Evolutionary conservation across 2,329 filamentous ascomycete species (phyloP), one percentile per base, ranked within the genome.

Genomic region (Aspergillus japonicus): DNA sequence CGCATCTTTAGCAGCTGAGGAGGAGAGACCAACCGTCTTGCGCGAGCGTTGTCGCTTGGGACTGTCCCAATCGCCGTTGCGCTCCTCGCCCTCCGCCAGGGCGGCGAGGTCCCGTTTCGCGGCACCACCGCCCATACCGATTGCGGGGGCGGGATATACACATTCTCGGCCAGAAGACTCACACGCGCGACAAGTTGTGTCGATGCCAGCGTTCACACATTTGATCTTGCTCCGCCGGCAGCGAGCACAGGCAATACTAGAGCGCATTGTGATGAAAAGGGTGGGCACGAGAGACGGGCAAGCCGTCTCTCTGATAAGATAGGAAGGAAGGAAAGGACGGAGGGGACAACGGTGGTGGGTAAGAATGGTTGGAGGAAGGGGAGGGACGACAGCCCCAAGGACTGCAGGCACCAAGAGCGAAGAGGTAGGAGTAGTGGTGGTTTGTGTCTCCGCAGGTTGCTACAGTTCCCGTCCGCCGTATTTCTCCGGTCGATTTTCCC

Each of bases 191-290:
- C 91, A 96, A 16, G 85, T 86, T 16, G 86, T 87, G 62, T 85
- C 84, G 59, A 88, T 84, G 61, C 90, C 90, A 66, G 85, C 84
- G 76, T 95, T 95, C 74, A 91, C 87, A 78, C 91, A 96, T 77
- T 94, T 94, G 72, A 94, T 91, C 77, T 95, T 96, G 72, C 89
- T 92, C 68, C 86, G 86, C 59, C 91, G 84, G 72, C 91, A 94
- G 64, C 86, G 83, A 62, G 85, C 81, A 75, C 91, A 95, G 51
- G 91, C 90, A 71, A 94, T 91, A 70, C 88, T 91, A 50, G 90
- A 92, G 66, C 91, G 85, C 85, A 92, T 89, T 35, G 33, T 73
- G 57, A 56, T 35, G 59, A 47, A 29, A 48, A 39, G 49, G 54
- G 51, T 51, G 53, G 60, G 50, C 39, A 57, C 55, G 57, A 62